These are phyloP conservation scores for Saturnispora hagleri DNA, from an alignment of 805 yeast species.

Conservation along the genomic window DNA sequence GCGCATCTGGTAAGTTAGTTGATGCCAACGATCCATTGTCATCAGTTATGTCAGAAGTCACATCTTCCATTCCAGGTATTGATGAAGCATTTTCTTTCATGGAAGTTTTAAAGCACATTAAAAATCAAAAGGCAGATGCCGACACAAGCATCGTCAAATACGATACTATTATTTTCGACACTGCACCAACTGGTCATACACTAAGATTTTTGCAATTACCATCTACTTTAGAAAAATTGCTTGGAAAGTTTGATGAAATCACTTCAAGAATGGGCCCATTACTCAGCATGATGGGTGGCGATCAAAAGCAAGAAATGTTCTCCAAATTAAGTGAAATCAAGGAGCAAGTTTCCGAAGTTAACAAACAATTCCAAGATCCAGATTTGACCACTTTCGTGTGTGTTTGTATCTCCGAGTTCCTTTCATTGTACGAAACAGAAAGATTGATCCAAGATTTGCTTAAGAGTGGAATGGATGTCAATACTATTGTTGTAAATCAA, in stretches of 20 bases:
- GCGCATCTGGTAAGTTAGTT: conserved; percentile 26
- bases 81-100: conserved; percentile 97
- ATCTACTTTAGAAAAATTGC: conserved; percentile 76
- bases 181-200: conserved; percentile 99
- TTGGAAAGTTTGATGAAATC: conserved; percentile 79
- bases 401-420: conserved; percentile 95
- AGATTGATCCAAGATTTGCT: conserved; percentile 95
- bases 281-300: conserved; percentile 69
- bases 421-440: conserved; percentile 94
- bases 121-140: conserved; percentile 42
- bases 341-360: conserved; percentile 75
- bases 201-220: conserved; percentile 92
- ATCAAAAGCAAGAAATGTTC: conserved; percentile 59
- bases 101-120: conserved; percentile 96
- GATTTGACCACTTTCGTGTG: conserved; percentile 93
- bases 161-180: conserved; percentile 90
- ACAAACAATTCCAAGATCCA: conserved; percentile 91
- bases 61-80: conserved; percentile 94
- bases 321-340: conserved; percentile 74
- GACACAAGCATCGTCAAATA: conserved; percentile 38
- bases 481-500: conserved; percentile 93
- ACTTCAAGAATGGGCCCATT: conserved; percentile 86
- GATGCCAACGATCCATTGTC: conserved; percentile 58
- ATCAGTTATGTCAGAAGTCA: conserved; percentile 78
- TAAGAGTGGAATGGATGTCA: conserved; percentile 92